phyloP scores from a whole-genome alignment of 2,329 filamentous ascomycete species.

The Sporothrix luriei region DNA sequence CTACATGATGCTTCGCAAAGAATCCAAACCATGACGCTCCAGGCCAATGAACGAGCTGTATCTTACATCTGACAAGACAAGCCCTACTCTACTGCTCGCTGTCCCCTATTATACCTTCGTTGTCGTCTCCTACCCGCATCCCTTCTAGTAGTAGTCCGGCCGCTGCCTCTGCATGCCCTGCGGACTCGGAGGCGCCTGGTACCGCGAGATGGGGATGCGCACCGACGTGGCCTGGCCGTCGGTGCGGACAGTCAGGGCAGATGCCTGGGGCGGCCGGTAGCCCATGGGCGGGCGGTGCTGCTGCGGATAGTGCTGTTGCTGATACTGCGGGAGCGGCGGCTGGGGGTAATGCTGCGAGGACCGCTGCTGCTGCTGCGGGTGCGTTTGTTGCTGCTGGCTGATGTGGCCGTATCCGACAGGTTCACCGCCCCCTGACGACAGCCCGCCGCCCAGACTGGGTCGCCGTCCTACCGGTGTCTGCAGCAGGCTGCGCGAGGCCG shows the following conservation, averaged over 20 bases:
- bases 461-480: constrained; percentile 12
- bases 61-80: not conserved
- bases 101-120: not conserved
- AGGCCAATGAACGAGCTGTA: not conserved
- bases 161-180: not conserved
- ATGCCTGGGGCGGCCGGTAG: constrained; percentile 15
- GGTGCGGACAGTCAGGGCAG: constrained; percentile 28
- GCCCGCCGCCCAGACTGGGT: not conserved
- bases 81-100: no score
- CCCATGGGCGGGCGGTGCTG: constrained; percentile 13
- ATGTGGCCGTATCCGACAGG: not conserved
- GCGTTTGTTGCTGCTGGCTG: not conserved
- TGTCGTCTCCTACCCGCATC: not conserved
- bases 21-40: constrained; percentile 9
- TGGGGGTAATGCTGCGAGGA: not conserved
- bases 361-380: no score
- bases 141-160: not conserved
- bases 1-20: constrained; percentile 13
- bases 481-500: constrained; percentile 31
- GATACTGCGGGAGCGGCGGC: not conserved
- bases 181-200: constrained; percentile 12
- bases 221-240: constrained; percentile 31
- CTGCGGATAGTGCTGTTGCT: constrained; percentile 19
- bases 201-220: constrained; percentile 33
- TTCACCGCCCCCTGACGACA: not conserved